Conservation (phyloP, 208 protist genomes). For the Crithidia expoeki region DNA sequence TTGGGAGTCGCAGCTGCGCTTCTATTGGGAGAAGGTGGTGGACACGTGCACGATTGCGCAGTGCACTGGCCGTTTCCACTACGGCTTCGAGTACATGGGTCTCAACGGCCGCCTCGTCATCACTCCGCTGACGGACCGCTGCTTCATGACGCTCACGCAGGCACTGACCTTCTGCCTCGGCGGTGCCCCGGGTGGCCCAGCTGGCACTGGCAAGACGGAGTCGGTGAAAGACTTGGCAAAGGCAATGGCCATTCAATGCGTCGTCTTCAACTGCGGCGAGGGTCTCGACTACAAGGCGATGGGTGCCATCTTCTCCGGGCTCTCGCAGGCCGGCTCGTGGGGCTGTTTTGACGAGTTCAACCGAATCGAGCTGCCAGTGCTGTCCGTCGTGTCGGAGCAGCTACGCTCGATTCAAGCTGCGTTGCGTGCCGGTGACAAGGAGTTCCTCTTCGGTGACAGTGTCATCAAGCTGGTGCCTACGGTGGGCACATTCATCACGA, state of each 20-base stretch:
- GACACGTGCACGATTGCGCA: conserved; percentile 97
- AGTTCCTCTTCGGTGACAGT: conserved; percentile 93
- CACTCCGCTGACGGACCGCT: conserved; percentile 98
- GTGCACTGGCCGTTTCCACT: conserved; percentile 97
- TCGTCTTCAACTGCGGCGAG: conserved; percentile 99
- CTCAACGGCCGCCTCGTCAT: conserved; percentile 99
- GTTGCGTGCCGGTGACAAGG: conserved; percentile 77
- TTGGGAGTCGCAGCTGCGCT: conserved; percentile 99
- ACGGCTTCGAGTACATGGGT: conserved; percentile 99
- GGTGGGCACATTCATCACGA: conserved; percentile 99
- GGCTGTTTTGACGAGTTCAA: conserved; percentile 99
- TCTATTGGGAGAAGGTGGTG: conserved; percentile 97
- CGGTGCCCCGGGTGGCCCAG: conserved; percentile 95
- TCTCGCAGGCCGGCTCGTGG: conserved; percentile 98
- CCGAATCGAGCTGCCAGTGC: conserved; percentile 98
- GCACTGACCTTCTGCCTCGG: conserved; percentile 97
- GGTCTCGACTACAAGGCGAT: conserved; percentile 99
- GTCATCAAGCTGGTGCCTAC: conserved; percentile 92
- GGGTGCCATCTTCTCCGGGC: conserved; percentile 98
- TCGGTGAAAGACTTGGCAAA: conserved; percentile 99
- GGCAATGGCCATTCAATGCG: conserved; percentile 95
- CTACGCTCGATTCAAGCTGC: conserved; percentile 97
- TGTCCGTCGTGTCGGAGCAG: conserved; percentile 98
- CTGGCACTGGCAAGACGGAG: conserved; percentile 98
- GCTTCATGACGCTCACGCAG: conserved; percentile 99